Evolutionary conservation across 768 basidiomycete species (phyloP), one percentile per base, ranked within the genome.

Genomic region (Trametes cingulata): DNA sequence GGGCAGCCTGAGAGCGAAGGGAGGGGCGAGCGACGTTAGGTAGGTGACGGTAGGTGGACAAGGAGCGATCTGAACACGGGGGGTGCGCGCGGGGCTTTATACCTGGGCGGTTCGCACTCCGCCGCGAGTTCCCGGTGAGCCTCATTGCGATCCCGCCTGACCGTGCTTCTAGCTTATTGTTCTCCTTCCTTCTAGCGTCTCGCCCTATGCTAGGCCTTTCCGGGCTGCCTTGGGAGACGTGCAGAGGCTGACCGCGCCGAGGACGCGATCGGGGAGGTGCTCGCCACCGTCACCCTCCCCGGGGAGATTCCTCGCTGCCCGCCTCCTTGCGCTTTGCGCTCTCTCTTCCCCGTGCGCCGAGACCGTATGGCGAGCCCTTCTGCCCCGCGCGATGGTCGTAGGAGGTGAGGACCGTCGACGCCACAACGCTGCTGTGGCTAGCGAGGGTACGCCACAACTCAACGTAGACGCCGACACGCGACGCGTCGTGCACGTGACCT

Each of bases 41-140:
- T 43, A 39, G 37, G 20, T 3, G 56, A 41, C 14, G 29, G 29
- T 33, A 33, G 29, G 29, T 10, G 29, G 56, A 57, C 56, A 57
- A 57, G 47, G 40, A 35, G 47, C 39, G 47, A 29, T 27, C 36
- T 36, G 13, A 27, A 36, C 47, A 29, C 17, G 27, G 47, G 37
- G 37, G 15, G 56, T 29, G 39, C 29, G n/a, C 6, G 7, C 25
- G 20, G 22, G 2, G 37, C 37, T 50, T 25, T 57, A 49, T 57
- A 29, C 17, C 29, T 27, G 9, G 48, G 47, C 56, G 41, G 48
- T 57, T 57, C 56, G 29, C 40, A 57, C 56, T 57, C 56, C 56
- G 56, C 56, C 46, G 56, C 47, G 25, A 29, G 15, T 49, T 42
- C 39, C 56, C 56, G 47, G 56, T 42, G 9, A 50, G 56, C 56